Evolutionary conservation across 768 basidiomycete species (phyloP), one percentile per base, ranked within the genome.

Genomic region (Tylopilus sp.): DNA sequence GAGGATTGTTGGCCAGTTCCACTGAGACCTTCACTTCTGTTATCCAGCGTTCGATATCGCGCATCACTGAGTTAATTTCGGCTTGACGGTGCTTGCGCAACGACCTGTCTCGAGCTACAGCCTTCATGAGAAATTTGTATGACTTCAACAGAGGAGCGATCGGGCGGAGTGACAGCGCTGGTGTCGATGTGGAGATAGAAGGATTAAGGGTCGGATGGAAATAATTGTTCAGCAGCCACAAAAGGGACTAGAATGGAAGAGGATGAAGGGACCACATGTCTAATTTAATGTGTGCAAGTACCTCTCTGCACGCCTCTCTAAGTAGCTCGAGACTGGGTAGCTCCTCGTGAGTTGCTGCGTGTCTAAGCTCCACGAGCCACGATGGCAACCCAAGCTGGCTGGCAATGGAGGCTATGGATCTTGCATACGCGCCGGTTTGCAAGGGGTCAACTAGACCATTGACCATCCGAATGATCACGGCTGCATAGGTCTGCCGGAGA

Each of bases 271-370:
- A n/a, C 30, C 22, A 18, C 11, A 48, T 22, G 15, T 45, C 3
- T 13, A 20, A 35, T 57, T 47, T 53, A 30, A 52, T 52, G 45
- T 42, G 21, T 10, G 20, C 38, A 40, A 44, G 21, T 55, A 80
- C 92, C 79, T 95, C 86, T 49, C 77, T 74, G 28, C 85, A 81
- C 0, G 85, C 93, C 52, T 90, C 83, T 48, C 87, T 79, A 17
- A 97, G 75, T 5, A 94, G 69, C 47, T 85, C 82, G 10, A 98
- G 73, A 57, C 86, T 86, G 0, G 95, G 97, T 12, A 98, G 72
- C 53, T 95, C 91, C 62, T 98, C 95, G 62, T 98, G 97, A 1
- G 97, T 99, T 12, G 91, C 91, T 23, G 92, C 91, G 72, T 98
- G 97, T 36, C 97, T 79, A 11, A 98, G 75, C 58, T 95, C 91